A percentile compares a stretch with the other conserved stretches of the same genome.
phyloP scores from a whole-genome alignment of 495 filamentous ascomycete genomes.

The Umbilicaria muhlenbergii region DNA sequence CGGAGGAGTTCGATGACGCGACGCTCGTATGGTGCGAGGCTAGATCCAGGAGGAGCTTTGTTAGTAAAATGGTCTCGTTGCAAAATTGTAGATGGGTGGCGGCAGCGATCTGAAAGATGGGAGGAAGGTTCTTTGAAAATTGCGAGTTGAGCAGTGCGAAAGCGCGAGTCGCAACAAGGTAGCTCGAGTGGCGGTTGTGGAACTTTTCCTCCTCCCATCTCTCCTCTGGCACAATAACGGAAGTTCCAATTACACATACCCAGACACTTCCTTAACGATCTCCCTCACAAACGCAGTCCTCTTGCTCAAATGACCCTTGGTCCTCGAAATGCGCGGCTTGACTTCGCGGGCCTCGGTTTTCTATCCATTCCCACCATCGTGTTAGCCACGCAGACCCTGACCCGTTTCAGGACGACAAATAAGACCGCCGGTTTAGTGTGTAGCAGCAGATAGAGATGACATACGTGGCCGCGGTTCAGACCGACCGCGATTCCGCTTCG shows the following conservation, averaged over 20 bases:
- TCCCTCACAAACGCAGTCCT: slow-evolving; percentile 85
- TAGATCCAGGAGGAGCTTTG: slow-evolving; percentile 11
- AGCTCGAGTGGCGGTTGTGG: too few relatives aligned
- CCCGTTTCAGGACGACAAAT: too few relatives aligned
- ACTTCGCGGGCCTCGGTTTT: slow-evolving; percentile 77
- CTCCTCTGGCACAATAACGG: too few relatives aligned
- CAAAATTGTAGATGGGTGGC: too few relatives aligned
- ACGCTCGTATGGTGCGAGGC: slow-evolving; percentile 93
- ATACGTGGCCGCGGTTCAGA: slow-evolving; percentile 82
- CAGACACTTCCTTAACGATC: slow-evolving; percentile 89
- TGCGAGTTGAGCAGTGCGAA: too few relatives aligned
- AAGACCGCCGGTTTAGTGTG: too few relatives aligned
- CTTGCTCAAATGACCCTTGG: slow-evolving; percentile 85
- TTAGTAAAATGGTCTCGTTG: too few relatives aligned
- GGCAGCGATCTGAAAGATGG: too few relatives aligned
- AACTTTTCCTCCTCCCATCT: neutral
- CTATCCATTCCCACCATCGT: slow-evolving; percentile 27
- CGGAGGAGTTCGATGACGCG: slow-evolving; percentile 96
- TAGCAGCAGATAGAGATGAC: slow-evolving; percentile 17
- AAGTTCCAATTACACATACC: slow-evolving; percentile 33
- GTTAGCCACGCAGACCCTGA: too few relatives aligned
- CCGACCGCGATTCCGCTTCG: slow-evolving; percentile 66
- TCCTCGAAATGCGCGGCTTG: slow-evolving; percentile 75
- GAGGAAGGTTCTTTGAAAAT: too few relatives aligned
- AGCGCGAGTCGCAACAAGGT: too few relatives aligned